Conservation (phyloP, 1,284 basidiomycete genomes). For the Cerrena zonata region DNA sequence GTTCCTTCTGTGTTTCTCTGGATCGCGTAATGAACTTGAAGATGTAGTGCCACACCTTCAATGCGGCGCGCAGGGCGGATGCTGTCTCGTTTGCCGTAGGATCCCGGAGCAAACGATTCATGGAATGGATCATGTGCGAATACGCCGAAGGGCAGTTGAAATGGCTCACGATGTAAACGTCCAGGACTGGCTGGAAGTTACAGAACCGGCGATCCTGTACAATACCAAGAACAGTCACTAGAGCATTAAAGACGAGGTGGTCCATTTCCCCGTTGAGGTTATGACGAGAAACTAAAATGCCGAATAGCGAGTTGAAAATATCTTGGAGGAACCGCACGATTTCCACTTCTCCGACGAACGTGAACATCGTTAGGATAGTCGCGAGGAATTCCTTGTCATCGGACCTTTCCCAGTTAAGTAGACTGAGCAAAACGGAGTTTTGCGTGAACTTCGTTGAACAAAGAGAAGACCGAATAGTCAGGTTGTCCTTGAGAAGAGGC, state of each 20-base stretch:
- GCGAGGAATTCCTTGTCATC: slow-evolving; percentile 64
- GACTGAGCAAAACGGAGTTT: slow-evolving; percentile 77
- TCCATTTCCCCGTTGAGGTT: slow-evolving; percentile 81
- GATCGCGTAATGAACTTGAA: slow-evolving; percentile 90
- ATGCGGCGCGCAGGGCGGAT: slow-evolving; percentile 74
- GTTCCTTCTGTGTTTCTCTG: slow-evolving; percentile 79
- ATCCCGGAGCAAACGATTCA: slow-evolving; percentile 77
- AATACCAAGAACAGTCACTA: slow-evolving; percentile 86
- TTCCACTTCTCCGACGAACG: slow-evolving; percentile 87
- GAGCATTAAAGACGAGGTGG: slow-evolving; percentile 80
- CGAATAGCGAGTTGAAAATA: slow-evolving; percentile 91
- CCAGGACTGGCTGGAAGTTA: slow-evolving; percentile 89
- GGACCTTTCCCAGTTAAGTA: slow-evolving; percentile 81
- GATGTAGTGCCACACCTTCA: slow-evolving; percentile 96
- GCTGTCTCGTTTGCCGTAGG: slow-evolving; percentile 74
- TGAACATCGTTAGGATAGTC: slow-evolving; percentile 78
- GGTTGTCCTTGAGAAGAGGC: slow-evolving; percentile 69
- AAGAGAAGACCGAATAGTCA: slow-evolving; percentile 82
- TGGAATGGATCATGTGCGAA: slow-evolving; percentile 77
- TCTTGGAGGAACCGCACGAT: slow-evolving; percentile 92
- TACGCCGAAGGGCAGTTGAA: slow-evolving; percentile 77
- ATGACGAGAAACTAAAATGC: slow-evolving; percentile 71
- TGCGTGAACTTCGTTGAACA: slow-evolving; percentile 93
- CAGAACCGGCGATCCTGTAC: slow-evolving; percentile 92
- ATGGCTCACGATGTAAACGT: slow-evolving; percentile 88